Base-by-base conservation (phyloP, 2,329 filamentous ascomycete genomes). In the Fusarium irregulare region DNA sequence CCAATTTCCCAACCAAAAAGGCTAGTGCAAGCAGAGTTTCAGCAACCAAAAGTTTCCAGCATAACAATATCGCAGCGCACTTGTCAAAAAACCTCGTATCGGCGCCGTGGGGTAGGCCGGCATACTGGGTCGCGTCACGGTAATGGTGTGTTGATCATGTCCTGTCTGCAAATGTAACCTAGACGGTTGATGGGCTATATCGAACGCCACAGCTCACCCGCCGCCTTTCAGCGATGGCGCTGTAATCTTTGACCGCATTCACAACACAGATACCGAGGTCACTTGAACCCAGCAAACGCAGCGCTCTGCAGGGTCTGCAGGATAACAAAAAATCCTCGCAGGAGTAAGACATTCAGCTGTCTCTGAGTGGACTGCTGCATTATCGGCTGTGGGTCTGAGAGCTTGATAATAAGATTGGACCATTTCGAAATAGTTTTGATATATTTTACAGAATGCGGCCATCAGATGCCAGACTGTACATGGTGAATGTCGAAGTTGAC, bases 371-470 rank as follows among this genome's bases (percentile, higher is more conserved):
- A 46, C 53, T 56, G 41, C 40, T 66, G 58, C 59, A 64, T 57
- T 55, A 25, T 68, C 40, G 58, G 21, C 30, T 50, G 55, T 70
- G 63, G 58, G 46, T 40, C 56, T 47, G 49, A 47, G n/a, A 59
- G 48, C 41, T 59, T 63, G 55, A 23, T 18, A 69, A 65, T 62
- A 51, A 67, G 49, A 73, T 64, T 70, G 67, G 50, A 61, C 60
- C 69, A 65, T 60, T 59, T 65, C 48, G 64, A 51, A 65, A 64
- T 58, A 68, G 49, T 60, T 63, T 72, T 73, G 73, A 61, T 64
- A 67, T 75, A 75, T 75, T 71, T 76, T 76, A 76, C 74, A 76
- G 72, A 71, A 50, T 70, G 72, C 64, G 71, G 69, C 66, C 64
- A 60, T 63, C 54, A 65, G 48, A 49, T 61, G 71, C 66, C 73